Evolutionary conservation across 306 rosid genomes (phyloP).

Genomic region (Vigna hirtella): DNA sequence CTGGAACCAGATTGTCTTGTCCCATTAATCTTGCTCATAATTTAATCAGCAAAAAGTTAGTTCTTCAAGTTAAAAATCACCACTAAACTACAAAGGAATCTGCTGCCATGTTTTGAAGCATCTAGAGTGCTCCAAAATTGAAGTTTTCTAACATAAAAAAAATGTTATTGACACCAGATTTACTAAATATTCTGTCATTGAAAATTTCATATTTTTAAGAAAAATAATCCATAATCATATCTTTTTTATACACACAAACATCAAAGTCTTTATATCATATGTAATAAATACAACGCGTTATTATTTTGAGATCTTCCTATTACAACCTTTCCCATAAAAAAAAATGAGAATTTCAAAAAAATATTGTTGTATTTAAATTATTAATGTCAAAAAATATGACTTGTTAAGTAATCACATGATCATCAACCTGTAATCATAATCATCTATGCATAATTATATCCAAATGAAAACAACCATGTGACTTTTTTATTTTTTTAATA

Average conservation of each 20-base stretch:
- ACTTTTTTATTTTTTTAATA: no score
- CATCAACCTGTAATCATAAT: no score
- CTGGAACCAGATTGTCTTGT: not conserved
- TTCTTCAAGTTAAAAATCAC: not conserved
- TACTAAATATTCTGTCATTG: not conserved
- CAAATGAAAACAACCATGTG: not conserved
- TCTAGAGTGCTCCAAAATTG: no score
- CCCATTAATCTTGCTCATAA: not conserved
- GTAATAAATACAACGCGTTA: not conserved
- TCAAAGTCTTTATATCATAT: not conserved
- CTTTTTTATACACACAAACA: not conserved
- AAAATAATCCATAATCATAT: not conserved
- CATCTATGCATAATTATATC: not conserved
- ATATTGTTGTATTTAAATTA: no score
- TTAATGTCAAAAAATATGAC: no score
- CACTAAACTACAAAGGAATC: not conserved
- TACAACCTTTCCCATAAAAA: not conserved
- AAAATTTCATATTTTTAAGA: not conserved
- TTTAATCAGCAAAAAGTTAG: not conserved
- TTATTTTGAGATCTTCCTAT: not conserved
- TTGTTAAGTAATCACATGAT: no score
- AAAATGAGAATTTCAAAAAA: no score
- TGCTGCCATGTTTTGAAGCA: not conserved
- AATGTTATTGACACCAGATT: not conserved
- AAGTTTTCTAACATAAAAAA: no score